Evolutionary conservation across 2,329 filamentous ascomycete genomes (phyloP).

Genomic region (Colletotrichum chrysophilum): DNA sequence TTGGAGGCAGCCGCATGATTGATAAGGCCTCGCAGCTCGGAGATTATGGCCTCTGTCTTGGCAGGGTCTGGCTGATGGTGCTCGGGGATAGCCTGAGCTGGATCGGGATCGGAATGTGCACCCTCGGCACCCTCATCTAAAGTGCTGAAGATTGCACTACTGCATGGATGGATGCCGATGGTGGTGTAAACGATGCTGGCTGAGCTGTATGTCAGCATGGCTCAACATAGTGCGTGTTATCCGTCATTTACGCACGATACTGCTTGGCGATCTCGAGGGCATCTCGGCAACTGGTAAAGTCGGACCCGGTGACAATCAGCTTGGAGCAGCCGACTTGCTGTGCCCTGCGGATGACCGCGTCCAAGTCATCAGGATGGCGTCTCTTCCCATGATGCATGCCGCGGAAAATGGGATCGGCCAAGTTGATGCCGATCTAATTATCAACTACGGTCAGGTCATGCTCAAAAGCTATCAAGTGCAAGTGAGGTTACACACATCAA

Average conservation of each 20-base stretch:
- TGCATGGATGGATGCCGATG: conserved; percentile 93
- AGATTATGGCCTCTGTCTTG: conserved; percentile 56
- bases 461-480: background rate
- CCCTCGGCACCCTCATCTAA: conserved; percentile 48
- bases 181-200: conserved; percentile 87
- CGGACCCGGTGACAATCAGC: conserved; percentile 92
- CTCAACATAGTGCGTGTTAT: background rate
- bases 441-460: conserved; percentile 6
- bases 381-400: conserved; percentile 84
- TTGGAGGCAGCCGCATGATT: conserved; percentile 55
- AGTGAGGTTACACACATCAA: conserved; percentile 57
- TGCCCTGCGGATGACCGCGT: conserved; percentile 80
- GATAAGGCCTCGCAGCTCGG: conserved; percentile 69
- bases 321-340: conserved; percentile 81
- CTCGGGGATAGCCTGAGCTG: conserved; percentile 51
- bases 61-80: conserved; percentile 49
- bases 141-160: conserved; percentile 77
- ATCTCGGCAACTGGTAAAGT: conserved; percentile 77
- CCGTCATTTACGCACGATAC: conserved; percentile 63
- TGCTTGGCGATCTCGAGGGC: conserved; percentile 76
- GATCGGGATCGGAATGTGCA: conserved; percentile 57
- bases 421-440: conserved; percentile 85
- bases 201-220: conserved; percentile 37
- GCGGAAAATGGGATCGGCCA: conserved; percentile 89
- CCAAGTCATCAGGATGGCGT: conserved; percentile 74